These are phyloP conservation scores for Euphorbia peplus DNA, from an alignment of 345 rosid species.

Conservation along the genomic window DNA sequence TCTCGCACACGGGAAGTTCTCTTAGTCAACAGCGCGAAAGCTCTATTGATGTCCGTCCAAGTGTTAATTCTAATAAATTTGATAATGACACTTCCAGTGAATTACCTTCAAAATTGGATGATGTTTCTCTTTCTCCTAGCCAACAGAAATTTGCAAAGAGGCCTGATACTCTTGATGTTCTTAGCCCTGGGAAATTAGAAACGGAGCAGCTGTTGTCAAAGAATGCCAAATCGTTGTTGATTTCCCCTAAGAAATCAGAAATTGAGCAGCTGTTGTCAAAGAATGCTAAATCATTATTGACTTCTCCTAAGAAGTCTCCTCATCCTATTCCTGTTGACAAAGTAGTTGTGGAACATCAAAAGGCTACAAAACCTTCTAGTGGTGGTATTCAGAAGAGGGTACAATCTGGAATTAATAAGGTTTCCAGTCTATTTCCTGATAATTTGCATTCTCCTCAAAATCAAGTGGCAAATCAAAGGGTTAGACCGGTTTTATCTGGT, in stretches of 20 bases:
- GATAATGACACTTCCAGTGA: conserved; percentile 36
- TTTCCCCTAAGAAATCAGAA: conserved; percentile 42
- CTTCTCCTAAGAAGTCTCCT: conserved; percentile 61
- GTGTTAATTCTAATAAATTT: conserved; percentile 28
- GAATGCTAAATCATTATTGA: conserved; percentile 34
- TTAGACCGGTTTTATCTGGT: conserved; percentile 39
- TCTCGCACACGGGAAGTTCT: conserved; percentile 14
- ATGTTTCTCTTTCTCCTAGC: conserved; percentile 32
- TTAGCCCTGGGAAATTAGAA: conserved; percentile 40
- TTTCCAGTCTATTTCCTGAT: conserved; percentile 34
- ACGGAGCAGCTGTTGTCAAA: conserved; percentile 32
- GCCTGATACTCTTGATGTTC: conserved; percentile 27
- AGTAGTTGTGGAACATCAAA: conserved; percentile 41
- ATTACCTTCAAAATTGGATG: conserved; percentile 27
- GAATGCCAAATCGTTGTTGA: conserved; percentile 38
- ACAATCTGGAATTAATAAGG: conserved; percentile 43
- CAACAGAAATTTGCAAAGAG: conserved; percentile 26
- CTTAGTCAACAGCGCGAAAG: conserved; percentile 20
- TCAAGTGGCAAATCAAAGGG: conserved; percentile 44
- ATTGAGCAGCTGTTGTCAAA: conserved; percentile 32
- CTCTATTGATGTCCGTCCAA: conserved; percentile 27
- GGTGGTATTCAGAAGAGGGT: conserved; percentile 40
- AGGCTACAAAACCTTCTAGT: conserved; percentile 40
- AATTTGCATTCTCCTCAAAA: conserved; percentile 39
- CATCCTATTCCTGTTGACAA: conserved; percentile 11